Percentiles rank a stretch among this genome's conserved stretches.
Conservation (phyloP, 441 rosid genomes). For the Syzygium malaccense region DNA sequence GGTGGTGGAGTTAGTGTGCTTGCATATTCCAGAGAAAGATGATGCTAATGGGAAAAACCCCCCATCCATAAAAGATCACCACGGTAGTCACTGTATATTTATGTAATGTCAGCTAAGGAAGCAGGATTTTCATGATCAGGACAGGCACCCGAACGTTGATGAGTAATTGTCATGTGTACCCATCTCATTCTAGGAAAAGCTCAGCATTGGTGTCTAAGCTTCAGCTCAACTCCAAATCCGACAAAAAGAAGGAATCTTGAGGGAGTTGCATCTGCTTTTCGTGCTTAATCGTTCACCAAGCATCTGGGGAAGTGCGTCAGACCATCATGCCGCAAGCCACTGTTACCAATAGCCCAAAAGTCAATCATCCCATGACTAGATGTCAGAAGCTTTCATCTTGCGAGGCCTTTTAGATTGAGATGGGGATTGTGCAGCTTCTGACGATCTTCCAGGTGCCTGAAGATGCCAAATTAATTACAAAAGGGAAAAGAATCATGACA, state of each 20-base stretch:
- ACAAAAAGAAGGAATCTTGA: background rate
- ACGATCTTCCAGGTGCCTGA: constrained; percentile 75
- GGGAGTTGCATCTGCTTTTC: background rate
- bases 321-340: background rate
- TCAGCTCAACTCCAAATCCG: background rate
- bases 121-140: background rate
- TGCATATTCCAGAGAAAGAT: background rate
- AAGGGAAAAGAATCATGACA: background rate
- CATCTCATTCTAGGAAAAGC: background rate
- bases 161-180: background rate
- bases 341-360: background rate
- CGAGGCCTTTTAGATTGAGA: constrained; percentile 76
- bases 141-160: background rate
- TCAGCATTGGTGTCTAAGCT: background rate
- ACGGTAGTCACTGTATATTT: background rate
- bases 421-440: constrained; percentile 58
- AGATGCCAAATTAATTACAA: background rate
- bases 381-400: constrained; percentile 78
- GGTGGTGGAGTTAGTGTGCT: background rate
- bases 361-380: constrained; percentile 14
- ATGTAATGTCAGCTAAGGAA: background rate
- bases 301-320: background rate
- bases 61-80: background rate
- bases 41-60: background rate
- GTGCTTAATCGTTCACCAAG: background rate